A percentile compares a stretch with the other conserved stretches of the same genome.
phyloP scores from a whole-genome alignment of 2,329 filamentous ascomycete genomes.

The Exophiala bonariae region DNA sequence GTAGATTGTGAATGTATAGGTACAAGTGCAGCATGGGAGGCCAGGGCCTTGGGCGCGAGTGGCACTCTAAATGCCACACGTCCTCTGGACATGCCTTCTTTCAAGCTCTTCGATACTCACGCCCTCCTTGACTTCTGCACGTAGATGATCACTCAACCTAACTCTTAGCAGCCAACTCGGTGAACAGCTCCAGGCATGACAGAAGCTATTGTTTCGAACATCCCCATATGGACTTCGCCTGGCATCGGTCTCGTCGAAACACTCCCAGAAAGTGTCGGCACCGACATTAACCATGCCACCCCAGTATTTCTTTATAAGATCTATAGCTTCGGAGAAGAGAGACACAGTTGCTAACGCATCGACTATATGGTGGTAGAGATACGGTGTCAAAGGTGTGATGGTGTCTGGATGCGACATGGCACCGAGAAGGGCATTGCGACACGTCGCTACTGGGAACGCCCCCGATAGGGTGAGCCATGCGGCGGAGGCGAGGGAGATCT shows the following conservation, averaged over 20 bases:
- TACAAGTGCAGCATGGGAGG: too few relatives aligned
- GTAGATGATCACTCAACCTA: neutral
- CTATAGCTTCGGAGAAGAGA: constrained; percentile 30
- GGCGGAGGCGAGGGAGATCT: constrained; percentile 34
- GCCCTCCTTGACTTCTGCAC: neutral
- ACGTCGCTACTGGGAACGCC: constrained; percentile 24
- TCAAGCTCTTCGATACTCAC: neutral
- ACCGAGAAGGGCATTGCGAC: constrained; percentile 26
- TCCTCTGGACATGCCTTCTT: neutral
- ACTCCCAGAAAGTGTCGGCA: constrained; percentile 38
- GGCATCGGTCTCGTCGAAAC: constrained; percentile 31
- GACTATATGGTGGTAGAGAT: constrained; percentile 34
- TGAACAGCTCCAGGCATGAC: constrained; percentile 32
- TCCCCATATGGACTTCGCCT: constrained; percentile 35
- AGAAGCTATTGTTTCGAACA: constrained; percentile 36
- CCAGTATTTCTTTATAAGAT: constrained; percentile 36
- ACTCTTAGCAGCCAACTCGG: neutral
- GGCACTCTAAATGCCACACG: neutral
- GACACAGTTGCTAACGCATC: constrained; percentile 32
- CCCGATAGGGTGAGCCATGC: constrained; percentile 35
- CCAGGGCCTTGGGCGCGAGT: too few relatives aligned
- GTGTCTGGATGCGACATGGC: constrained; percentile 29
- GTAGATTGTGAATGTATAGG: too few relatives aligned
- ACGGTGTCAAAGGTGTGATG: constrained; percentile 34
- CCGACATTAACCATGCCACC: constrained; percentile 35